Evolutionary conservation across 768 basidiomycete genomes (phyloP).

Genomic region (Pisolithus orientalis): DNA sequence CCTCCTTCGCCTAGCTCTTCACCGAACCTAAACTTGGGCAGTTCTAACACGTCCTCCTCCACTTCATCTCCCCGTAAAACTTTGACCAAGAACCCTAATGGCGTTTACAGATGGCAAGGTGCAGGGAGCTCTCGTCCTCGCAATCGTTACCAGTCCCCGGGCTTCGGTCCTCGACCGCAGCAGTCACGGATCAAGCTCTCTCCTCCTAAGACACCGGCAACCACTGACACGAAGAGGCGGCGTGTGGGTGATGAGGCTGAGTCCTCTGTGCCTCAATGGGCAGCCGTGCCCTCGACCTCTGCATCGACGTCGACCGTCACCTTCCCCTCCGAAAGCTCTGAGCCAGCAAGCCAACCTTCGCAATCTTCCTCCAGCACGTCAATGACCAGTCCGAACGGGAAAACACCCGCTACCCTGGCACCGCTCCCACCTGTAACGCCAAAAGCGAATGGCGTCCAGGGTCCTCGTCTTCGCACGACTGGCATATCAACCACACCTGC

Average conservation of each 20-base stretch:
- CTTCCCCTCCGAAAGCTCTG: constrained; percentile 19
- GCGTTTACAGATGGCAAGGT: constrained; percentile 68
- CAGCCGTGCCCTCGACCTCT: constrained; percentile 21
- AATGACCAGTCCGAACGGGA: constrained; percentile 22
- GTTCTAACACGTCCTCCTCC: not conserved
- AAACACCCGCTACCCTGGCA: constrained; percentile 18
- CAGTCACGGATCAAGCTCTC: constrained; percentile 40
- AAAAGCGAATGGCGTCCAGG: constrained; percentile 19
- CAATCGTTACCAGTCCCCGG: constrained; percentile 70
- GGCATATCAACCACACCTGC: constrained; percentile 51
- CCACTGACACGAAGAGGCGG: constrained; percentile 55
- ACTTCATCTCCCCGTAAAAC: constrained; percentile 42
- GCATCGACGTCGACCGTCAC: constrained; percentile 13
- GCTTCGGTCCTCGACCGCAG: constrained; percentile 53
- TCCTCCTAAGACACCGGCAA: constrained; percentile 31
- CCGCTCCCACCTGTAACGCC: constrained; percentile 19
- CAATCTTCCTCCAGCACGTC: constrained; percentile 22
- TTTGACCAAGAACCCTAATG: constrained; percentile 68
- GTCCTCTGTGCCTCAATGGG: constrained; percentile 30
- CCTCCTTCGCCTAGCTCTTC: constrained; percentile 27
- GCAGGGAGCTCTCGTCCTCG: constrained; percentile 63
- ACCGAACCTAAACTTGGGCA: constrained; percentile 13
- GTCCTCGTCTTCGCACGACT: constrained; percentile 35
- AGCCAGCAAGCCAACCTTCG: constrained; percentile 30
- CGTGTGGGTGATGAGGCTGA: constrained; percentile 46